phyloP scores from a whole-genome alignment of 208 protist genomes.

The Phytomonas sp. region DNA sequence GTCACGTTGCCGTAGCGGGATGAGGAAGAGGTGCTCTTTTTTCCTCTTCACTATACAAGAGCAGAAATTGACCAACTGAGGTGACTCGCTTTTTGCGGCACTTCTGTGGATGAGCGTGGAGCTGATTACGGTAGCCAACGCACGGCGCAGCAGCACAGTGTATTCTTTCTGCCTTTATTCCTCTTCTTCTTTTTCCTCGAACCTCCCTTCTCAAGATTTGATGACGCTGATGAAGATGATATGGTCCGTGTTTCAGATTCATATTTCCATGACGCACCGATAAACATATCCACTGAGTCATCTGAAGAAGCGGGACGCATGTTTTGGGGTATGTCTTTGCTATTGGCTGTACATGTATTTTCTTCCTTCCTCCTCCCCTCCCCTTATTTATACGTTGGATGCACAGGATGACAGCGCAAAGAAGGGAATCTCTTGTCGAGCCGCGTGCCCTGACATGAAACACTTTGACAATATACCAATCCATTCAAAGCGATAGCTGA shows the following conservation, averaged over 20 bases:
- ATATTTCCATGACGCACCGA: constrained; percentile 39
- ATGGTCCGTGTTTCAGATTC: constrained; percentile 78
- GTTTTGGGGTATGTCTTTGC: no score
- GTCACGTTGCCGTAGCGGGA: constrained; percentile 6
- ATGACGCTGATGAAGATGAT: constrained; percentile 51
- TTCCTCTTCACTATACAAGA: constrained; percentile 10
- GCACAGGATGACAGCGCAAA: no score
- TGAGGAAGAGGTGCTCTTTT: constrained; percentile 18
- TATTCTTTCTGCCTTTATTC: no score
- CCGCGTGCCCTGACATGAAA: no score
- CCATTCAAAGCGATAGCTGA: no score
- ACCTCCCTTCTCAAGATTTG: not conserved
- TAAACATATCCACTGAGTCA: constrained; percentile 55
- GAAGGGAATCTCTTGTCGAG: no score
- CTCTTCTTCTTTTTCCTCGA: no score
- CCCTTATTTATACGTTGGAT: not conserved
- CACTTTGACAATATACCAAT: no score
- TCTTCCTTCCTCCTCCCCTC: not conserved
- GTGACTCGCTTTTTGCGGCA: not conserved
- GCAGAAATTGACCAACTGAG: constrained; percentile 14
- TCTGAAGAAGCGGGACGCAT: no score
- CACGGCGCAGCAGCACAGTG: not conserved
- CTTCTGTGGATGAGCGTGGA: constrained; percentile 6
- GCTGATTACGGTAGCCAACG: not conserved
- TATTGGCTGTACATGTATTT: not conserved